Base-by-base conservation (phyloP, 805 yeast genomes). In the Wickerhamomyces chaumierensis region DNA sequence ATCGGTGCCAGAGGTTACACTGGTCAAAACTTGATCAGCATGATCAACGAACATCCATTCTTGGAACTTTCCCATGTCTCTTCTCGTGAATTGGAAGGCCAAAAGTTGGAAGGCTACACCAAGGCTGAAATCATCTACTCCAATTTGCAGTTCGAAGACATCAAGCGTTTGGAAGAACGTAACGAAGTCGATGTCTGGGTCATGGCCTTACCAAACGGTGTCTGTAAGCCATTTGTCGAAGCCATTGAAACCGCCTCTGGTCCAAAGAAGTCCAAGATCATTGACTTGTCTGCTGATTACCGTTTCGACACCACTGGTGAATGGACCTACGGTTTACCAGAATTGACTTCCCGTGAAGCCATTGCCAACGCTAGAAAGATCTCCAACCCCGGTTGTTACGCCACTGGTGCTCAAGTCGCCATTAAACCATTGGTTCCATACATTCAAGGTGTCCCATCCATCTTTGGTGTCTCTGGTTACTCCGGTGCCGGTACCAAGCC, bases 401-500 rank as follows among this genome's bases (percentile, higher is more conserved):
- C 98, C n/a, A 92, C 99, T 35, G 96, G 94, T 42, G 92, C 96
- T 13, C 97, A 92, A 67, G 63, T 87, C 19, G 88, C 95, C 13
- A 79, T 92, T 56, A 78, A 90, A 36, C 99, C 98, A 28, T 66
- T 92, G 51, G 62, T 71, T n/a, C 75, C 78, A 36, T 73, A 73
- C 53, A 67, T 78, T 32, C 62, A 66, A 13, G 92, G 92, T 28
- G 66, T 71, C 21, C 97, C 99, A 37, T 67, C 86, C 3, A 70
- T 90, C 12, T 92, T 92, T 57, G 98, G 98, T 56, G 92, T 92
- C 27, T 85, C 96, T 36, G 99, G 99, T 36, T 92, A 90, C 60
- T 92, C 98, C 12, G 99, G 99, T 42, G 98, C 98, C 11, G 99
- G 99, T 48, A 88, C 99, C 31, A 92, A 94, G 65, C 98, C 98